A percentile compares a stretch with the other conserved stretches of the same genome.
These are phyloP conservation scores for Candida silvicultrix DNA, from an alignment of 805 yeast genomes.

Conservation along the genomic window DNA sequence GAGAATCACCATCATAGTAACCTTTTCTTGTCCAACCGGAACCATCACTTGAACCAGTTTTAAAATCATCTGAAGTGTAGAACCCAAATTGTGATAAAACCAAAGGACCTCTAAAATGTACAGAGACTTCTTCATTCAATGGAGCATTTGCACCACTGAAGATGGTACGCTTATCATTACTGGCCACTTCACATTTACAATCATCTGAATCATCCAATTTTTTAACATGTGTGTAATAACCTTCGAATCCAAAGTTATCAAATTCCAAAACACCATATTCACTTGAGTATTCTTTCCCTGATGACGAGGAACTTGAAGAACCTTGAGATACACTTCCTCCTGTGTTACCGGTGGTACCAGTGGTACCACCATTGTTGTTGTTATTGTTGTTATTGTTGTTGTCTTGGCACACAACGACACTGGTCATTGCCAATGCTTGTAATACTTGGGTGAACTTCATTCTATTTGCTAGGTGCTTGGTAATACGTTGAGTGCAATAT, in stretches of 20 bases:
- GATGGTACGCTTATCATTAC: slow-evolving; percentile 27
- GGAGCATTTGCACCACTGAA: slow-evolving; percentile 64
- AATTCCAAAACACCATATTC: slow-evolving; percentile 38
- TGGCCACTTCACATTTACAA: slow-evolving; percentile 41
- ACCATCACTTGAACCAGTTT: slow-evolving; percentile 24
- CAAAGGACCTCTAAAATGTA: slow-evolving; percentile 76
- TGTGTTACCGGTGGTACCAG: not conserved
- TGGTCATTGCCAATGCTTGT: not conserved
- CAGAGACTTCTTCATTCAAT: slow-evolving; percentile 60
- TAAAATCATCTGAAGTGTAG: slow-evolving; percentile 42
- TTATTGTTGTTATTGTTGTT: not conserved
- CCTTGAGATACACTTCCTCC: slow-evolving; percentile 2
- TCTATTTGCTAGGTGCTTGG: not conserved
- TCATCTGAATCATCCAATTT: slow-evolving; percentile 33
- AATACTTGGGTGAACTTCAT: not conserved
- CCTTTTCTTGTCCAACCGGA: slow-evolving; percentile 54
- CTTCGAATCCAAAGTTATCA: slow-evolving; percentile 49
- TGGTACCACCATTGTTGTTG: not conserved
- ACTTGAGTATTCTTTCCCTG: slow-evolving; percentile 9
- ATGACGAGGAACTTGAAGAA: slow-evolving; percentile 4
- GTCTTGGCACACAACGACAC: not conserved
- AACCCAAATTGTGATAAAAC: slow-evolving; percentile 53
- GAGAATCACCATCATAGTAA: slow-evolving; percentile 45
- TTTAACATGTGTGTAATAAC: slow-evolving; percentile 43
- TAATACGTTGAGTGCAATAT: no score